Evolutionary conservation across 805 yeast species (phyloP), one percentile per base, ranked within the genome.

Genomic region (Saccharomyces eubayanus): DNA sequence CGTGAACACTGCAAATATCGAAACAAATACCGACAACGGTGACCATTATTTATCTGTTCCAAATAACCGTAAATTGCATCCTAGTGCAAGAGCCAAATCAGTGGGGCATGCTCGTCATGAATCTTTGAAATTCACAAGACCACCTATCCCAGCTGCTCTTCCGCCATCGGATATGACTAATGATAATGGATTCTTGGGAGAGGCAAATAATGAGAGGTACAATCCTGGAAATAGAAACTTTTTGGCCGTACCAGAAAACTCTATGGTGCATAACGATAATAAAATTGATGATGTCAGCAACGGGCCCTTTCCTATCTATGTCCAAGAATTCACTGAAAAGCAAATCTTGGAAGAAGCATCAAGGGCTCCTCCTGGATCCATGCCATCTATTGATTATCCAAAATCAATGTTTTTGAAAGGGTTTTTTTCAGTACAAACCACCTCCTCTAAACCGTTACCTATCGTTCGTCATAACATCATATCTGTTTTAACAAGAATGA

Each of bases 321-420:
- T 53, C 47, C 67, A 66, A 24, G 75, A 73, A 51, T 62, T 76
- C 48, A 66, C 79, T 2, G 84, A 80, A 57, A 74, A 72, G 30
- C 75, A 77, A 57, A 77, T 81, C 47, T 68, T 81, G 55, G 73
- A 69, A 12, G 69, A 70, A 51, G 80, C 80, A 16, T 76, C 78
- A 14, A 72, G 73, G 56, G 90, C 95, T 12, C 80, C 83, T 53
- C 81, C 85, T 2, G 89, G 88, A 53, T 72, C 86, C 14, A 90
- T 91, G 97, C 96, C 95, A 28, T 89, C 97, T 0, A 89, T 92
- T 67, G 97, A 91, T 65, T 89, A 83, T 66, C 96, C 97, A 56
- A 86, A 86, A 72, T 91, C 96, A 1, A 78, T 91, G 59, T 90
- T 89, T 74, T 77, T 91, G 68, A 89, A 90, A 67, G 97, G 97